Percentiles rank a stretch among this genome's conserved stretches.
Conservation (phyloP, 2,329 filamentous ascomycete species). For the Alternaria rosae region DNA sequence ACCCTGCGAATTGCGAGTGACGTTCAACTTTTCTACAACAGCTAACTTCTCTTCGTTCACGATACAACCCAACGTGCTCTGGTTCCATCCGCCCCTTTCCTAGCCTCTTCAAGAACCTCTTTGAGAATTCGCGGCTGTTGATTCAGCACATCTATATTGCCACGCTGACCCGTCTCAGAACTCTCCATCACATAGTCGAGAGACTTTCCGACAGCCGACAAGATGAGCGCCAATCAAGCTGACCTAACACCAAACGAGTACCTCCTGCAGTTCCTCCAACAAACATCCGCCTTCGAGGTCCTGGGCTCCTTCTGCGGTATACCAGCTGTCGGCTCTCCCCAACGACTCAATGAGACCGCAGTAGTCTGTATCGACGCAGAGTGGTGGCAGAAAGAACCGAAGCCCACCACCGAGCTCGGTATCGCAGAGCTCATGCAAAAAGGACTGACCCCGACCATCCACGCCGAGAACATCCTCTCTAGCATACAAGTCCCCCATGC, state of each 20-base stretch:
- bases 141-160: neutral
- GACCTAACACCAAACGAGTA: neutral
- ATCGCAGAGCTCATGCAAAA: conserved; percentile 19
- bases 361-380: conserved; percentile 21
- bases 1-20: neutral
- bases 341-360: conserved; percentile 9
- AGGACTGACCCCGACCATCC: neutral
- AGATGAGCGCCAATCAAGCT: neutral
- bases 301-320: conserved; percentile 16
- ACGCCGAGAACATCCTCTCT: conserved; percentile 18
- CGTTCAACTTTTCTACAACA: neutral
- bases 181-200: neutral
- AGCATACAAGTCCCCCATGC: conserved; percentile 19
- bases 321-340: neutral
- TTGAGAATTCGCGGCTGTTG: neutral
- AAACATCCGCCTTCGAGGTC: neutral
- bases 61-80: neutral
- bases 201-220: neutral
- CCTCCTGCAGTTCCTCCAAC: neutral
- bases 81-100: neutral
- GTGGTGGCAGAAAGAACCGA: conserved; percentile 25
- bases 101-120: neutral
- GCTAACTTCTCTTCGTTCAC: neutral
- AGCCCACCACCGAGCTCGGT: conserved; percentile 27
- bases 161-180: neutral